phyloP scores from a whole-genome alignment of 1,139 yeast species.

The Debaryomyces robertsiae region DNA sequence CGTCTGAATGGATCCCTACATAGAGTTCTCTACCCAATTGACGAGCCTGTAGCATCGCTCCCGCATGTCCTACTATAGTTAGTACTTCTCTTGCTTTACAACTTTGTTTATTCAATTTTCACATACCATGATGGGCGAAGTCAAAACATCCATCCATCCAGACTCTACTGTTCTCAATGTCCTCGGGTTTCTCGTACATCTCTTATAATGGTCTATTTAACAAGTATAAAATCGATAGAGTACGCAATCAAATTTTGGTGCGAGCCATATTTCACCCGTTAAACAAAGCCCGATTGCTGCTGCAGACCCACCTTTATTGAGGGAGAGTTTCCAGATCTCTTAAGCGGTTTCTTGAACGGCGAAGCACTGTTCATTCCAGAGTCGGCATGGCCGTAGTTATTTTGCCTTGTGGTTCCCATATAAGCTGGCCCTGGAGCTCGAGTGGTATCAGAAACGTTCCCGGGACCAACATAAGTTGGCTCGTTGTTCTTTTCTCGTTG shows the following conservation, averaged over 20 bases:
- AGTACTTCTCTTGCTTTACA: constrained; percentile 9
- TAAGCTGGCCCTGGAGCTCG: constrained; percentile 9
- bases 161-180: constrained; percentile 50
- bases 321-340: neutral
- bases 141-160: constrained; percentile 99
- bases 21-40: constrained; percentile 71
- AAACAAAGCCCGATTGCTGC: constrained; percentile 36
- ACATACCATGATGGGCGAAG: constrained; percentile 90
- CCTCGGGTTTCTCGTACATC: constrained; percentile 49
- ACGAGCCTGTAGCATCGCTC: constrained; percentile 92
- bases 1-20: constrained; percentile 93
- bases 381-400: neutral
- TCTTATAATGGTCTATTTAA: constrained; percentile 1
- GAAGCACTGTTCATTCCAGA: neutral
- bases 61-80: constrained; percentile 69
- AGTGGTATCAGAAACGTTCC: constrained; percentile 15
- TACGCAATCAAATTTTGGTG: neutral
- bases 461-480: constrained; percentile 27
- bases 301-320: constrained; percentile 19
- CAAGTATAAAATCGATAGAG: neutral
- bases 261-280: constrained; percentile 4
- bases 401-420: neutral
- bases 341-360: constrained; percentile 1
- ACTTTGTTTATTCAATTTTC: constrained; percentile 2
- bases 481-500: constrained; percentile 28